A percentile compares a stretch with the other conserved stretches of the same genome.
Conservation (phyloP, 192 early-diverging fungal species). For the Backusella westeae region DNA sequence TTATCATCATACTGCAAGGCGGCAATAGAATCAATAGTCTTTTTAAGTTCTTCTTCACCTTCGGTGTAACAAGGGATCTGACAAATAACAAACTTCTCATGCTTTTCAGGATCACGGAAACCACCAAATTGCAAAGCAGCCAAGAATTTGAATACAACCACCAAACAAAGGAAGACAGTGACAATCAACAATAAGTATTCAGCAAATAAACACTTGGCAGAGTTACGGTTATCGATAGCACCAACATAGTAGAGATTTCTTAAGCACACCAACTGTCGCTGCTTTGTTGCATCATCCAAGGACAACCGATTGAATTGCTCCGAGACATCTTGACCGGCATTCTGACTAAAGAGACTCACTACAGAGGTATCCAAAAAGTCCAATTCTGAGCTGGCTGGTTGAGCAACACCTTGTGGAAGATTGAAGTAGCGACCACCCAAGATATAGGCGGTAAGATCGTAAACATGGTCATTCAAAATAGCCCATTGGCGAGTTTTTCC, state of each 20-base stretch:
- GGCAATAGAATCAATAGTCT: slow-evolving; percentile 84
- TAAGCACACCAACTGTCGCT: slow-evolving; percentile 69
- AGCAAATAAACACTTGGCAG: slow-evolving; percentile 73
- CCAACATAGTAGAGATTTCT: slow-evolving; percentile 85
- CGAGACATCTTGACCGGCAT: slow-evolving; percentile 65
- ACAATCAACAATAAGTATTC: slow-evolving; percentile 82
- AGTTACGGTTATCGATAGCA: slow-evolving; percentile 80
- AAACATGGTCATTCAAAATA: slow-evolving; percentile 69
- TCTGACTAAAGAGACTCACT: slow-evolving; percentile 62
- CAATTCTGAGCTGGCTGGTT: slow-evolving; percentile 39
- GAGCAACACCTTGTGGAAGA: slow-evolving; percentile 37
- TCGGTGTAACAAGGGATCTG: slow-evolving; percentile 96
- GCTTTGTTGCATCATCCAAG: slow-evolving; percentile 41
- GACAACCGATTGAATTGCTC: slow-evolving; percentile 54
- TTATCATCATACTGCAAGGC: slow-evolving; percentile 82
- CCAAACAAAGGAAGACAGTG: slow-evolving; percentile 76
- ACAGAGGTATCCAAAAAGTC: slow-evolving; percentile 60
- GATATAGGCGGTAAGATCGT: slow-evolving; percentile 71
- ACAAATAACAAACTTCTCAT: slow-evolving; percentile 94
- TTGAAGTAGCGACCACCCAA: slow-evolving; percentile 45
- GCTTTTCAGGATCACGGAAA: slow-evolving; percentile 73
- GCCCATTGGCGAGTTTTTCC: slow-evolving; percentile 48
- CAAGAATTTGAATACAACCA: slow-evolving; percentile 80
- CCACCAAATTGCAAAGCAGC: slow-evolving; percentile 72
- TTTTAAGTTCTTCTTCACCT: slow-evolving; percentile 76